phyloP scores from a whole-genome alignment of 2,329 filamentous ascomycete species.

The Ophioceras dolichostomum region DNA sequence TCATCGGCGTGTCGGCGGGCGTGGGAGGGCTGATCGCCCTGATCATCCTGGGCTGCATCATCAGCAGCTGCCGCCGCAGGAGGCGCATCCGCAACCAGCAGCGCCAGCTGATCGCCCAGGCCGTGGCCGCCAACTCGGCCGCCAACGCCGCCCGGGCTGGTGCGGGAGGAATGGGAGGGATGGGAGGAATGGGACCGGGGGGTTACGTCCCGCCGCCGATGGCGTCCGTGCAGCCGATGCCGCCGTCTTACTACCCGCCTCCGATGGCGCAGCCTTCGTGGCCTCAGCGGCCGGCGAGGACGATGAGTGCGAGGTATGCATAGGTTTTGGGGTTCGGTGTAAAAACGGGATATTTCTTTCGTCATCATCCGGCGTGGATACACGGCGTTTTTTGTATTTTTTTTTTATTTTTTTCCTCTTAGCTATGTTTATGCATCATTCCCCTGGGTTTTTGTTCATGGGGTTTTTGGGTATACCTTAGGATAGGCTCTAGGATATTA shows the following conservation, averaged over 20 bases:
- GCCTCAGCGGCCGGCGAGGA: neutral
- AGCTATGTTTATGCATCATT: neutral
- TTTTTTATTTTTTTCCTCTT: neutral
- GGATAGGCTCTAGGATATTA: too few species aligned
- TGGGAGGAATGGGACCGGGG: too few species aligned
- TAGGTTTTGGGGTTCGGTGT: neutral
- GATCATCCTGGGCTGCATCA: slow-evolving; percentile 54
- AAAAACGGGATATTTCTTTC: too few species aligned
- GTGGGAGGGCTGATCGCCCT: slow-evolving; percentile 69
- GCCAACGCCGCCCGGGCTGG: neutral
- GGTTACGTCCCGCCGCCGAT: neutral
- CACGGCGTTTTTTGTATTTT: neutral
- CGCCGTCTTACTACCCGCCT: neutral
- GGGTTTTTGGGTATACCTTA: too few species aligned
- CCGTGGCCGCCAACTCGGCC: too few species aligned
- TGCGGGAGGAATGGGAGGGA: too few species aligned
- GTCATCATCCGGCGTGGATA: too few species aligned
- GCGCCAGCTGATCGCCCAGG: slow-evolving; percentile 2
- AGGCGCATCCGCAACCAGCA: slow-evolving; percentile 2
- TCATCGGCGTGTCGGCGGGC: slow-evolving; percentile 65
- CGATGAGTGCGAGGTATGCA: slow-evolving; percentile 3
- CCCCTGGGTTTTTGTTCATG: too few species aligned
- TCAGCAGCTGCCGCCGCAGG: slow-evolving; percentile 37
- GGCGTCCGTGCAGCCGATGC: neutral
- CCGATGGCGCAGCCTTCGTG: neutral